A percentile compares a stretch with the other conserved stretches of the same genome.
These are phyloP conservation scores for Mariannaea elegans DNA, from an alignment of 2,329 filamentous ascomycete species.

Conservation along the genomic window DNA sequence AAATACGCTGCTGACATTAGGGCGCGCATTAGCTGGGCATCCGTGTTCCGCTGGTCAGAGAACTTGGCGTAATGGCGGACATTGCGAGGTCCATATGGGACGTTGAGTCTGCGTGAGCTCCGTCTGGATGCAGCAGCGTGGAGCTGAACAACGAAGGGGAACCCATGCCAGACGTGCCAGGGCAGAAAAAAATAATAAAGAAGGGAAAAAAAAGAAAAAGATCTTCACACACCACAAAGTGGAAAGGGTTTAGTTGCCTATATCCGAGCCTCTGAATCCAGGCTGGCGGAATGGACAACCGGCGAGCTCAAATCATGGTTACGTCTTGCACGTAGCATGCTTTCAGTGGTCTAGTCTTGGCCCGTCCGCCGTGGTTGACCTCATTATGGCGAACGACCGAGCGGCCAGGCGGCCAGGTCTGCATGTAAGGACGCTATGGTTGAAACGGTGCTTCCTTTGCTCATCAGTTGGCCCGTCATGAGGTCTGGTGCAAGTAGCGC, in stretches of 20 bases:
- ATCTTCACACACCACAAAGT: background rate
- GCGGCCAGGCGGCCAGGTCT: constrained; percentile 9
- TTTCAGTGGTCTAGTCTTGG: constrained; percentile 12
- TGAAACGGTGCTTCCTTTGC: constrained; percentile 17
- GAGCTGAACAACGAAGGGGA: constrained; percentile 23
- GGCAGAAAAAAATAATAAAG: background rate
- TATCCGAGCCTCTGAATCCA: constrained; percentile 12
- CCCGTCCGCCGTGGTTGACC: constrained; percentile 4
- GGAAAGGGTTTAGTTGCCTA: constrained; percentile 4
- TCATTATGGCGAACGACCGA: constrained; percentile 5
- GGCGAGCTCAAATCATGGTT: constrained; percentile 13
- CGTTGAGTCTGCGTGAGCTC: constrained; percentile 31
- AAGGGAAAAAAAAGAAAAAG: constrained; percentile 2
- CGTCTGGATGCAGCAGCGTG: constrained; percentile 37
- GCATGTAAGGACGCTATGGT: constrained; percentile 16
- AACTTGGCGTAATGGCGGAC: constrained; percentile 21
- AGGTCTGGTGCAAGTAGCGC: constrained; percentile 26
- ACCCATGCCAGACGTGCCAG: constrained; percentile 34
- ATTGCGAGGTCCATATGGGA: constrained; percentile 29
- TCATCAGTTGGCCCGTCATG: constrained; percentile 26
- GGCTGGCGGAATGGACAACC: background rate
- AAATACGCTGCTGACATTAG: constrained; percentile 23
- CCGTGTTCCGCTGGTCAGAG: constrained; percentile 1
- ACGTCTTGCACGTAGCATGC: constrained; percentile 19
- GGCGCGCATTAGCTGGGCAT: constrained; percentile 26